Base-by-base conservation (phyloP, 768 basidiomycete species). In the Boletus barrowsii region DNA sequence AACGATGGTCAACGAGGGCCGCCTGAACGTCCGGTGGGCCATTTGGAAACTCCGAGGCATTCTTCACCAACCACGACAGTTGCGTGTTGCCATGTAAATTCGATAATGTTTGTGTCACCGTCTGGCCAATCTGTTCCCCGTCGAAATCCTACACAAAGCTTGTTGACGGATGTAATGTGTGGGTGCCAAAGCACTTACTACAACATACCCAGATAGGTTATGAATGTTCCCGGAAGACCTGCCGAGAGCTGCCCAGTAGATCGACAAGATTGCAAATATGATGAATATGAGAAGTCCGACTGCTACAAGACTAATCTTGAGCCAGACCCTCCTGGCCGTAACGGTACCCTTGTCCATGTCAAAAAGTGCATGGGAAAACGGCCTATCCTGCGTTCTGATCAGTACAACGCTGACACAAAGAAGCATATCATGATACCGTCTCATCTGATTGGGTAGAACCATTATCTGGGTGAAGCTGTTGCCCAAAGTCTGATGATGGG, bases 221-320 rank as follows among this genome's bases (percentile, higher is more conserved):
- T 66, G 66, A 5, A 74, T 33, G 10, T 73, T 64, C 32, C 54
- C 41, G 6, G 68, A 74, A 10, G 74, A 74, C 49, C 74, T 74
- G 70, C 81, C 82, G 5, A 82, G 65, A 13, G 80, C 77, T 10
- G 81, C 83, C 83, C 83, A 86, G 64, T 79, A 85, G 43, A 86
- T 83, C 3, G 82, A 67, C 53, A 86, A 68, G 20, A 84, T 69
- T 0, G 66, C 68, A 55, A 82, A 76, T 41, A 86, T 77, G 20
- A 77, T 62, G 33, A 82, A 42, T 14, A 73, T 62, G 17, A 81
- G 62, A 26, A 76, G 49, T 13, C 72, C 57, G 3, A 71, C 64
- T 17, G 75, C 72, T 10, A 62, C 54, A 7, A 76, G 6, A 43
- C 82, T 68, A 3, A 73, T 71, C 58, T 68, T 76, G 46, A 79